Base-by-base conservation (phyloP, 1,139 yeast species). In the Taiozyma sp. region DNA sequence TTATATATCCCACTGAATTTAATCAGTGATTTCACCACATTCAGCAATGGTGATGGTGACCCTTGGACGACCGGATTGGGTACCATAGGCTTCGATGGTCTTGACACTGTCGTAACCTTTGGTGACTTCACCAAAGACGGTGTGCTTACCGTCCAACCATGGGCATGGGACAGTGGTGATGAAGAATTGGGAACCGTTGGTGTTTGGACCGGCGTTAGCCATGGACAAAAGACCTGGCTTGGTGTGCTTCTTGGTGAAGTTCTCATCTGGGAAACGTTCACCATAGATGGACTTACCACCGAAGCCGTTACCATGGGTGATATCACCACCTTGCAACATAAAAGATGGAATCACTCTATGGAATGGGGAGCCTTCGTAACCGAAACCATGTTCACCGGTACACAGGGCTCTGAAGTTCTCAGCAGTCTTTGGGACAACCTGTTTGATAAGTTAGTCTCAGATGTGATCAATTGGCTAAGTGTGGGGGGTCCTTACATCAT, bases 121-220 rank as follows among this genome's bases (percentile, higher is more conserved):
- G 64, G 78, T 72, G 64, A 93, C 97, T 80, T 92, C 97, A 73
- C 99, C 99, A 67, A 92, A 93, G 63, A 93, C 99, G 74, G 91
- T 97, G 85, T 93, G 99, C 80, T 86, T 87, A 71, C 98, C 98
- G 70, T 93, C 98, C 77, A 93, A 86, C 98, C 98, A 92, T 64
- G 97, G 88, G 73, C 88, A 79, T 67, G 91, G 81, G 54, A 92
- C 97, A 60, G 98, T 92, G 80, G 99, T 93, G 76, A 93, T 83
- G 84, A 93, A 93, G 81, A 93, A 93, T 79, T 93, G 99, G 58
- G 98, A 92, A 61, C 99, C 99, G 79, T 93, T 93, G 84, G 98
- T 93, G 92, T 92, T 90, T 76, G 97, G 97, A 71, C 99, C 99
- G 65, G 98, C 97, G 70, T 93, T 93, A 74, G 99, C 99, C 99